Conservation (phyloP, 2,329 filamentous ascomycete genomes). For the Aspergillus oerlinghausenensis region DNA sequence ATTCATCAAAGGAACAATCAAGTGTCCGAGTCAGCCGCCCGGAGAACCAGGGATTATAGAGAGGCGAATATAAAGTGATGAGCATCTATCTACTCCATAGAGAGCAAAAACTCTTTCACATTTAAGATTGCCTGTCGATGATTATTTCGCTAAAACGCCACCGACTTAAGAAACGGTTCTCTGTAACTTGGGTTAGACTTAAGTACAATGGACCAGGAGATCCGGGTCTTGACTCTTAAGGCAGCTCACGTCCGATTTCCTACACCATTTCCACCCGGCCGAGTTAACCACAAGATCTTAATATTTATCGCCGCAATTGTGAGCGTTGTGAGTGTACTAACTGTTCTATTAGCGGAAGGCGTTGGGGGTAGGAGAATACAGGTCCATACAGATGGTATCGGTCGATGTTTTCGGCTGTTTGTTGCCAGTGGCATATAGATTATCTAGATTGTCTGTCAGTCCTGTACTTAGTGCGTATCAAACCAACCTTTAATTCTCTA, state of each 20-base stretch:
- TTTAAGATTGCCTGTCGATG: background rate
- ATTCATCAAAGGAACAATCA: background rate
- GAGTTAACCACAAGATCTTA: background rate
- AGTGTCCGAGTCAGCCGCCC: background rate
- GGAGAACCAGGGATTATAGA: background rate
- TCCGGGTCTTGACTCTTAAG: background rate
- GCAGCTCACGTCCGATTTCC: background rate
- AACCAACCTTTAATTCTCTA: background rate
- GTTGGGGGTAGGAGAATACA: background rate
- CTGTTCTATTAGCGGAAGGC: background rate
- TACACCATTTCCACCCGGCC: background rate
- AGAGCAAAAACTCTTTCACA: background rate
- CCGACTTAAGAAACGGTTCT: background rate
- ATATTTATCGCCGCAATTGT: background rate
- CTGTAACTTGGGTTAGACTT: no score
- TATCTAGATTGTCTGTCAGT: background rate
- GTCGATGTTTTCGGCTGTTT: background rate
- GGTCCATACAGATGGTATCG: background rate
- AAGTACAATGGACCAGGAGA: background rate
- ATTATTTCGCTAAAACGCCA: background rate
- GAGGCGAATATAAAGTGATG: background rate
- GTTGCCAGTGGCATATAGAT: background rate
- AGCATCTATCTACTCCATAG: background rate
- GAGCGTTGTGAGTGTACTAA: background rate
- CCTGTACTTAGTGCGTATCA: background rate